These are phyloP conservation scores for Raddia guianensis DNA, from an alignment of 176 grass and related monocot genomes.

Conservation along the genomic window DNA sequence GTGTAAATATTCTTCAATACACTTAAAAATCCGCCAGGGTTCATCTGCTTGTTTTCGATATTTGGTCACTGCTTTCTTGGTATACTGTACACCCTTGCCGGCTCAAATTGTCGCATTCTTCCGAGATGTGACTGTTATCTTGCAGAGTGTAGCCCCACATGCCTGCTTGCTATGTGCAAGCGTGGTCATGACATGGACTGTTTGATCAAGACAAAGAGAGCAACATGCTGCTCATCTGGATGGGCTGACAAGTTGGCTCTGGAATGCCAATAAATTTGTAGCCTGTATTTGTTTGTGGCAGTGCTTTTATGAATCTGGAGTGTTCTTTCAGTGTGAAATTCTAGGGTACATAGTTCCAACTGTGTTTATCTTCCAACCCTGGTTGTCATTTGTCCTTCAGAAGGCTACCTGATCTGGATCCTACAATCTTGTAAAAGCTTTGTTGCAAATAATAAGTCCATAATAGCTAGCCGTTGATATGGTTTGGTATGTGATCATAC, in stretches of 20 bases:
- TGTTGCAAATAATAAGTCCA: neutral
- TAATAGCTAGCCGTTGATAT: neutral
- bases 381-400: neutral
- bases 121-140: slow-evolving; percentile 35
- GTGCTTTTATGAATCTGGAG: neutral
- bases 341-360: neutral
- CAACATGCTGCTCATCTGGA: slow-evolving; percentile 9
- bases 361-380: neutral
- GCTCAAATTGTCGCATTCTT: slow-evolving; percentile 39
- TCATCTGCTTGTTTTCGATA: neutral
- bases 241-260: slow-evolving; percentile 13
- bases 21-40: slow-evolving; percentile 15
- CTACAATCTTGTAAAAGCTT: neutral
- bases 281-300: slow-evolving; percentile 5
- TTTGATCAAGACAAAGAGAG: slow-evolving; percentile 19
- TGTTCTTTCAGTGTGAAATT: slow-evolving; percentile 12
- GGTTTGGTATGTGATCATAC: slow-evolving; percentile 12
- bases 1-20: slow-evolving; percentile 26
- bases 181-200: slow-evolving; percentile 39
- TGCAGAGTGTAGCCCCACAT: slow-evolving; percentile 36
- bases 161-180: slow-evolving; percentile 33
- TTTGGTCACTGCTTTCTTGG: slow-evolving; percentile 32
- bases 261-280: slow-evolving; percentile 8
- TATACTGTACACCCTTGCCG: neutral
- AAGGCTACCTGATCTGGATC: neutral